Evolutionary conservation across 257 asterid species (phyloP), one percentile per base, ranked within the genome.

Genomic region (Solanum tacnaense): DNA sequence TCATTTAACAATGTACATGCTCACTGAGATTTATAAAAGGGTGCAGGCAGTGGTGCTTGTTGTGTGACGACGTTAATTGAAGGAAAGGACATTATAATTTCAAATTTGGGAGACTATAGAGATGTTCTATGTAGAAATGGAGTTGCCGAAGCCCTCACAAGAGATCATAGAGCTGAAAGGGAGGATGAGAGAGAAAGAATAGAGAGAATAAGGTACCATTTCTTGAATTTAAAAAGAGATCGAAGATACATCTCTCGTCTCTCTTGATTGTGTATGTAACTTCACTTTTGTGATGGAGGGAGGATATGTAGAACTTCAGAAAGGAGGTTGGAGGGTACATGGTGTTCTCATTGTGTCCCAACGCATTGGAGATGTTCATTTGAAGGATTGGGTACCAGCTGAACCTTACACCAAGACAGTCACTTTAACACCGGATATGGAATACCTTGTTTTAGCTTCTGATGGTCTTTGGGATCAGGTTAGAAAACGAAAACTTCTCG

Each of bases 351-450:
- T 98, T 4, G 96, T 96, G 89, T 94, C 98, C 2, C 91, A 98
- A 91, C 94, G 99, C 94, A 94, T 96, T 27, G 98, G 99, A 56
- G 99, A 96, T 91, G 93, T 94, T 87, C 98, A 95, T 91, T 89
- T 96, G 88, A 96, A 96, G 89, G 92, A 94, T 41, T 95, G 99
- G 99, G 96, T 96, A 62, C 27, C 88, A 88, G 95, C 97, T 4
- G 95, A 92, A 89, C 99, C 98, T 11, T 96, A 95, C 52, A 94
- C 98, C 3, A 93, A 89, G 89, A 91, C 5, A 3, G 0, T 12
- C 49, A 41, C 5, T 41, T 10, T 41, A 15, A 41, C 49, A 41
- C 15, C 5, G 5, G 49, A 41, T 41, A 41, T 11, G 49, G 15
- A 41, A 41, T 41, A 41, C 49, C 49, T 41, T 11, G 49, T 11